Base-by-base conservation (phyloP, 495 filamentous ascomycete species). In the Aspergillus heteromorphus region DNA sequence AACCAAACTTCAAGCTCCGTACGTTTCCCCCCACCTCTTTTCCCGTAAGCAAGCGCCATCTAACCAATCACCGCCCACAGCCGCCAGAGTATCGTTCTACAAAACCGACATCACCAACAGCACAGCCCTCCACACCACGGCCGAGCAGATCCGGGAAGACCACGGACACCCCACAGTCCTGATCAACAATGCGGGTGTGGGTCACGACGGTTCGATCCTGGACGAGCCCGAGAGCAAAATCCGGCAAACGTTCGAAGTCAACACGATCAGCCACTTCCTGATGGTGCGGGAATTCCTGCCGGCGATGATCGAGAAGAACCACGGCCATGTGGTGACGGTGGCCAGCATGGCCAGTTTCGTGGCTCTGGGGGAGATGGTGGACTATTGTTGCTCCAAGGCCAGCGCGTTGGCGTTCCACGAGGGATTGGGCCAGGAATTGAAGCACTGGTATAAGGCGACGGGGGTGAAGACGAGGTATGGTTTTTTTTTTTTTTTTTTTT, bases 121-220 rank as follows among this genome's bases (percentile, higher is more conserved):
- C 0, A 62, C 63, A 18, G 70, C 61, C 45, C 73, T 86, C 43
- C 64, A 67, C 16, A 48, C 67, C 18, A 66, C 74, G 4, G 81
- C 72, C 6, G 65, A 69, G 34, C 61, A 67, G 1, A 75, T 86
- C 53, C 75, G 77, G 40, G 60, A 58, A 5, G 63, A 72, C 4
- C 69, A 76, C 29, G 74, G 82, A 53, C 65, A 76, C 38, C 75
- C 80, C 10, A 77, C 75, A 0, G 76, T 86, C 11, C 67, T 85
- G 40, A 65, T 85, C 59, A 85, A 85, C 72, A 86, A 86, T 51
- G 83, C 83, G 11, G 81, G 81, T 29, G 71, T 85, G 23, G 74
- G 69, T 27, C 64, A 69, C 29, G 68, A 73, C 14, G 66, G 68
- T 14, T 64, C 68, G 4, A 78, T 85, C 40, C 71, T 84, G 5